Evolutionary conservation across 805 yeast species (phyloP).

Genomic region (Suhomyces sp.): DNA sequence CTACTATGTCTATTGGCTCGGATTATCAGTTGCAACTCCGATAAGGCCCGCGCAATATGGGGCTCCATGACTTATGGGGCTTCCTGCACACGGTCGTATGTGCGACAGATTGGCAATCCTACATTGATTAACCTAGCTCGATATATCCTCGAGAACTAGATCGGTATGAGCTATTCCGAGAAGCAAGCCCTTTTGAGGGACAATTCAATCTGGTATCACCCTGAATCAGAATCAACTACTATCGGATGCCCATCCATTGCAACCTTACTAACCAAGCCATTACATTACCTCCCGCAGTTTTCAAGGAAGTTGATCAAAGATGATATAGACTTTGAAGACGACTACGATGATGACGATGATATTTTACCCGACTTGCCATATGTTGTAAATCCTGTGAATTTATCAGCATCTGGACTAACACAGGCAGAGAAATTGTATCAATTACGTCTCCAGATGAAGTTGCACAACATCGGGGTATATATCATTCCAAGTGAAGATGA

Average conservation of each 20-base stretch:
- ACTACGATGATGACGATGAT: conserved; percentile 18
- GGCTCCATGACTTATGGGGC: background rate
- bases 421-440: conserved; percentile 47
- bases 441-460: conserved; percentile 63
- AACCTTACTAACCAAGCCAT: conserved; percentile 19
- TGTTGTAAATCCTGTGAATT: conserved; percentile 6
- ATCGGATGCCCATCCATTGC: conserved; percentile 17
- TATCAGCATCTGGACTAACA: background rate
- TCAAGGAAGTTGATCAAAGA: conserved; percentile 2
- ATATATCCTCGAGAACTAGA: background rate
- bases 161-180: conserved; percentile 10
- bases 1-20: background rate
- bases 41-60: background rate
- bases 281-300: conserved; percentile 23
- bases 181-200: conserved; percentile 12
- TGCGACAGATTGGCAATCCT: background rate
- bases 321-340: conserved; percentile 9
- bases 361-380: conserved; percentile 27
- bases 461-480: conserved; percentile 66
- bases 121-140: background rate
- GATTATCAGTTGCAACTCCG: background rate
- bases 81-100: background rate
- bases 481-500: conserved; percentile 86
- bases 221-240: conserved; percentile 17
- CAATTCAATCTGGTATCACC: background rate